Percentiles rank a stretch among this genome's conserved stretches.
These are phyloP conservation scores for Ustilago tritici DNA, from an alignment of 1,284 basidiomycete genomes.

Conservation along the genomic window DNA sequence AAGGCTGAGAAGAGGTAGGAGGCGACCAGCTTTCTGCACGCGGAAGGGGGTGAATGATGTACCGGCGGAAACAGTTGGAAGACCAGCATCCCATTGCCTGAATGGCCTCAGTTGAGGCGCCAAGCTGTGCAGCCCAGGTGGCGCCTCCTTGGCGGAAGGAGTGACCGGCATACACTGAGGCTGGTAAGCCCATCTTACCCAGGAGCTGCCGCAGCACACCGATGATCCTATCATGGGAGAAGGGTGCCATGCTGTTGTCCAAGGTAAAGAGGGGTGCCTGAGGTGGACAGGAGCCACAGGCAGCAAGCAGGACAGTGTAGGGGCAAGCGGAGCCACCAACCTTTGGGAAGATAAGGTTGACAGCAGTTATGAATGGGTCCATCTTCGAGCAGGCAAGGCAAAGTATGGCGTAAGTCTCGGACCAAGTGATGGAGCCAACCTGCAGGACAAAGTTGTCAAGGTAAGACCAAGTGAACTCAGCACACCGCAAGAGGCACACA, in stretches of 20 bases:
- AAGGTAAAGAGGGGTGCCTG: background rate
- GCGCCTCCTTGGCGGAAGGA: background rate
- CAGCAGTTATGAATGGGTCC: background rate
- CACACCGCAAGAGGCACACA: background rate
- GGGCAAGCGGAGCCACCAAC: background rate
- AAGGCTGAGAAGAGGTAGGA: background rate
- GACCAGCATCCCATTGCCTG: background rate
- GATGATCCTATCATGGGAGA: background rate
- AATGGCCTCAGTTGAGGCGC: background rate
- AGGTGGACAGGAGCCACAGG: background rate
- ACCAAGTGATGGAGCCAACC: background rate
- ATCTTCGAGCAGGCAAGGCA: background rate
- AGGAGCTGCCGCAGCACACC: background rate
- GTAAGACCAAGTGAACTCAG: conserved; percentile 4
- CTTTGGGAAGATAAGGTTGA: background rate
- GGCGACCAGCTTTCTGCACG: background rate
- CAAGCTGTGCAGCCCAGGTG: background rate
- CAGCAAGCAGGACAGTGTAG: background rate
- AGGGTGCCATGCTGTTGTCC: background rate
- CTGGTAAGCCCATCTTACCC: background rate
- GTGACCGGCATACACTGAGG: background rate
- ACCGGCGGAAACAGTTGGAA: background rate
- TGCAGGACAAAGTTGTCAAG: background rate
- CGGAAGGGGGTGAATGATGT: background rate
- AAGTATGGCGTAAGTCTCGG: background rate